phyloP scores from a whole-genome alignment of 2,329 filamentous ascomycete species.

The Fusarium sp. region DNA sequence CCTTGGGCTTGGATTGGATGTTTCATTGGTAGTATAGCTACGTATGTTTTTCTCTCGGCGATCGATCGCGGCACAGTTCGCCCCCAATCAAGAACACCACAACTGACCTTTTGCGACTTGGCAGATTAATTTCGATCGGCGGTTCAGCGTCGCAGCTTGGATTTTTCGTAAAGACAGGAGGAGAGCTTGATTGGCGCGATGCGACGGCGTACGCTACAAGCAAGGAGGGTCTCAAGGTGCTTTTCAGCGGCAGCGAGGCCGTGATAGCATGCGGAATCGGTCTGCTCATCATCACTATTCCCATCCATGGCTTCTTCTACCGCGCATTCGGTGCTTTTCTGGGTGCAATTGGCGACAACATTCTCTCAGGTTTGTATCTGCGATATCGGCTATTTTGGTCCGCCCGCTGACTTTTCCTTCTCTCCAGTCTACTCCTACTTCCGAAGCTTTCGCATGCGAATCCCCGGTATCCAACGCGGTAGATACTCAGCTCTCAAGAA shows the following conservation, averaged over 20 bases:
- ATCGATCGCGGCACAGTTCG: background rate
- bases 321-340: slow-evolving; percentile 40
- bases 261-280: slow-evolving; percentile 41
- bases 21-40: slow-evolving; percentile 39
- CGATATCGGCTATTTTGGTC: background rate
- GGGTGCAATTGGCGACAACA: slow-evolving; percentile 31
- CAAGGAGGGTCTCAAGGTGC: slow-evolving; percentile 50
- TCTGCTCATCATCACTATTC: slow-evolving; percentile 43
- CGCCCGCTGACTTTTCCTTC: slow-evolving; percentile 8
- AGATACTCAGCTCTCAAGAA: slow-evolving; percentile 34
- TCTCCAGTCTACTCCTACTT: slow-evolving; percentile 31
- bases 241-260: slow-evolving; percentile 48
- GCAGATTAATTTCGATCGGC: slow-evolving; percentile 45
- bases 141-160: slow-evolving; percentile 51
- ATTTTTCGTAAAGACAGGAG: slow-evolving; percentile 50
- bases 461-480: slow-evolving; percentile 34
- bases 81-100: background rate
- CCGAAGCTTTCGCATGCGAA: slow-evolving; percentile 32
- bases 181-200: slow-evolving; percentile 51
- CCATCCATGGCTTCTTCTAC: slow-evolving; percentile 43
- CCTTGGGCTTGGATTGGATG: slow-evolving; percentile 39
- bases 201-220: slow-evolving; percentile 47
- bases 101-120: slow-evolving; percentile 11
- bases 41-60: slow-evolving; percentile 41
- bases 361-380: slow-evolving; percentile 28